Conservation (phyloP, 139 green algal species). For the Tetraselmis striata region DNA sequence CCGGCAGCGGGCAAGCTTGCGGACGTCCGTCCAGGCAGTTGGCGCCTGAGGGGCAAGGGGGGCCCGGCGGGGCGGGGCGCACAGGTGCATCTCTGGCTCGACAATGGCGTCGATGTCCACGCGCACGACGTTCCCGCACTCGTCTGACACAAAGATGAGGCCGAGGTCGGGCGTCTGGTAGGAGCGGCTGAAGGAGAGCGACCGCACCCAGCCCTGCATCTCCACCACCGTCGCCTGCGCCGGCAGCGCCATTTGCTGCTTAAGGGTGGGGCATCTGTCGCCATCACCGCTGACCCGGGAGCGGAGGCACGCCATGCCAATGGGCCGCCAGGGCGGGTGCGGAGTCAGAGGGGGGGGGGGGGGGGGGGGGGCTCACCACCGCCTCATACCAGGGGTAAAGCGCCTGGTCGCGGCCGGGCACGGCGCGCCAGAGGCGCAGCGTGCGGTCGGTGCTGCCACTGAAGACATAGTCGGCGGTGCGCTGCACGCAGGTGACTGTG, state of each 20-base stretch:
- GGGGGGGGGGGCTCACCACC: conserved; percentile 20
- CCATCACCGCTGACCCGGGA: no score
- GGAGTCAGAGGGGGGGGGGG: no score
- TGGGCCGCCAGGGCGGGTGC: no score
- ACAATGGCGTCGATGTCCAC: neutral
- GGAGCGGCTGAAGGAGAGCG: conserved; percentile 31
- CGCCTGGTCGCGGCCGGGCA: conserved; percentile 29
- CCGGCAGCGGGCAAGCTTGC: no score
- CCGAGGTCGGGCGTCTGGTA: conserved; percentile 30
- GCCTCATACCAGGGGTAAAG: conserved; percentile 53
- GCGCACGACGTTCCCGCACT: conserved; percentile 1
- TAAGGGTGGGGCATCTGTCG: no score
- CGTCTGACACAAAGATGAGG: conserved; percentile 38
- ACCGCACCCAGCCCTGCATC: conserved; percentile 48
- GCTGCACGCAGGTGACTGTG: conserved; percentile 43
- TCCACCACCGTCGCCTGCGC: conserved; percentile 29
- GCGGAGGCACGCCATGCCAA: no score
- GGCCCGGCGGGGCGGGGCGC: no score
- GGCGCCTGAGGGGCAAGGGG: neutral
- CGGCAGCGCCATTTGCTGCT: no score
- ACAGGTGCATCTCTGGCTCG: neutral
- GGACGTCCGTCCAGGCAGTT: no score
- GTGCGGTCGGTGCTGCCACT: conserved; percentile 47
- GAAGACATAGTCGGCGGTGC: conserved; percentile 36
- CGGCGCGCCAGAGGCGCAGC: conserved; percentile 44